A percentile compares a stretch with the other conserved stretches of the same genome.
Conservation (phyloP, 2,329 filamentous ascomycete species). For the Neurospora sp. region DNA sequence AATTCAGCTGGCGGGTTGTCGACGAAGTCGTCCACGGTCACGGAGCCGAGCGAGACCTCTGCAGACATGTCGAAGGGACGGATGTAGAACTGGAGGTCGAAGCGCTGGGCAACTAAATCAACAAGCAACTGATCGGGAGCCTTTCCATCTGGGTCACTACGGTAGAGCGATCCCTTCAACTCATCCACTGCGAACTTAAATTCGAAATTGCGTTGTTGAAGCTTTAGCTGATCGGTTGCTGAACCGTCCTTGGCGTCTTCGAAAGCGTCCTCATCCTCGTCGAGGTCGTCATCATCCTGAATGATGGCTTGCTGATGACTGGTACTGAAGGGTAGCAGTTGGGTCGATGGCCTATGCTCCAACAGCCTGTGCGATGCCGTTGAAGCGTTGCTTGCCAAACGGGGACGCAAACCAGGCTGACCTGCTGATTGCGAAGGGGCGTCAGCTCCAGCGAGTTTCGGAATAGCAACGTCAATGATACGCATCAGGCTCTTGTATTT, state of each 20-base stretch:
- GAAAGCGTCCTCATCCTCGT: slow-evolving; percentile 54
- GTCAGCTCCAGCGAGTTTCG: slow-evolving; percentile 53
- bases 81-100: slow-evolving; percentile 79
- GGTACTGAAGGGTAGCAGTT: slow-evolving; percentile 53
- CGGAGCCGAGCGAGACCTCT: slow-evolving; percentile 75
- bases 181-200: slow-evolving; percentile 95
- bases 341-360: slow-evolving; percentile 54
- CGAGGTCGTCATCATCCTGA: slow-evolving; percentile 59
- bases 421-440: slow-evolving; percentile 10
- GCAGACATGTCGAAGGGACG: slow-evolving; percentile 88
- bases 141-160: slow-evolving; percentile 67
- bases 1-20: slow-evolving; percentile 83
- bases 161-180: slow-evolving; percentile 84
- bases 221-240: slow-evolving; percentile 49
- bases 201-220: slow-evolving; percentile 87
- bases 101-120: slow-evolving; percentile 82
- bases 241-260: slow-evolving; percentile 55
- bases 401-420: slow-evolving; percentile 32
- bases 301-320: slow-evolving; percentile 63
- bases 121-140: slow-evolving; percentile 75
- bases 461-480: slow-evolving; percentile 88
- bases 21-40: slow-evolving; percentile 91
- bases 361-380: slow-evolving; percentile 32
- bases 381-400: slow-evolving; percentile 36
- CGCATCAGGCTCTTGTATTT: slow-evolving; percentile 98